Evolutionary conservation across 345 rosid species (phyloP), one percentile per base, ranked within the genome.

Genomic region (Eucalyptus dawsonii): DNA sequence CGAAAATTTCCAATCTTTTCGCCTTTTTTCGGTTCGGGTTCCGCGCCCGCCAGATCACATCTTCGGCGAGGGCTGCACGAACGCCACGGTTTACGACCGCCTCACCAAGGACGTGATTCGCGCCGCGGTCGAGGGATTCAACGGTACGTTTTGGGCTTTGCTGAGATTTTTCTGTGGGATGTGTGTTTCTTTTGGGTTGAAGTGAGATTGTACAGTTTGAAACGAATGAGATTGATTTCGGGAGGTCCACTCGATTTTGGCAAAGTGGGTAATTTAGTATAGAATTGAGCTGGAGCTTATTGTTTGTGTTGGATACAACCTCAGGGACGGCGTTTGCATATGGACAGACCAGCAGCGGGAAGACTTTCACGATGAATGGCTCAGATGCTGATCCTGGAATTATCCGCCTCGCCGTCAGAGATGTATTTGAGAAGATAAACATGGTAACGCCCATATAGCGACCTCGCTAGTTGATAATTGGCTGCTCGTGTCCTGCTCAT

Each of bases 341-440:
- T 90, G 99, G 99, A 87, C 99, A 97, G 92, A 98, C 99, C 24
- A 98, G 98, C 93, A 98, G 99, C 91, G 99, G 99, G 37, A 98
- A 98, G 91, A 97, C 99, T 31, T 98, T 95, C 89, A 98, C 99
- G 6, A 98, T 98, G 98, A 98, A 97, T 49, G 99, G 99, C 88
- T 94, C 99, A 12, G 92, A 94, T 16, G 72, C 90, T 27, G 98
- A 98, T 88, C 98, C 95, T 0, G 98, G 98, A 54, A 93, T 98
- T 86, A 97, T 97, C 89, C 96, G 92, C 72, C 95, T 95, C 42
- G 97, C 98, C 3, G 97, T 97, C 29, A 91, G 91, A 89, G 97
- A 97, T 94, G 92, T 95, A 8, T 98, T 97, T 90, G 91, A 95
- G 44, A 90, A 91, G 89, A 94, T 95, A 85, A 89, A 94, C 50